Evolutionary conservation across 2,329 filamentous ascomycete genomes (phyloP).

Genomic region (Dryadomyces quercus-mongolicae): DNA sequence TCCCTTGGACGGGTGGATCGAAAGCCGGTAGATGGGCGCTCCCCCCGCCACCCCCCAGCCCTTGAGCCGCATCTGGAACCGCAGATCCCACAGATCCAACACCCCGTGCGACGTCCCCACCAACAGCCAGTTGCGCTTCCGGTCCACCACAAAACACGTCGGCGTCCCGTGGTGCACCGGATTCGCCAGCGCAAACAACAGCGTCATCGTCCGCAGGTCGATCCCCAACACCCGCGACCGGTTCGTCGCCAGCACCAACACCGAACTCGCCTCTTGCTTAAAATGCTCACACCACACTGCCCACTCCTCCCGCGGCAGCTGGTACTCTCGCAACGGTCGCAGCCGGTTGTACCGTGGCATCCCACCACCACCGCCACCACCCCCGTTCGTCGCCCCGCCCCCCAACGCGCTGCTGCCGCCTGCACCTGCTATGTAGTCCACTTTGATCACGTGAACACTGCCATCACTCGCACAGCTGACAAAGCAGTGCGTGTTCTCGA

Average conservation of each 20-base stretch:
- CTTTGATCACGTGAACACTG: constrained; percentile 77
- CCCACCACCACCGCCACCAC: not conserved
- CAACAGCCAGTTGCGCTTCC: constrained; percentile 78
- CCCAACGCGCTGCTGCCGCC: not conserved
- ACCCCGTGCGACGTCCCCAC: constrained; percentile 89
- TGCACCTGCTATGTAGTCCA: constrained; percentile 35
- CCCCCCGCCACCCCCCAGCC: constrained; percentile 80
- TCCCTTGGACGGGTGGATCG: constrained; percentile 65
- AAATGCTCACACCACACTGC: constrained; percentile 91
- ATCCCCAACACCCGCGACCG: constrained; percentile 72
- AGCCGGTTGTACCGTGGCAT: constrained; percentile 62
- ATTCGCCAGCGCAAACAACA: constrained; percentile 71
- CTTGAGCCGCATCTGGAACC: constrained; percentile 81
- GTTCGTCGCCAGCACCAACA: constrained; percentile 77
- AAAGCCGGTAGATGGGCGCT: constrained; percentile 66
- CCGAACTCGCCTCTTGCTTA: constrained; percentile 68
- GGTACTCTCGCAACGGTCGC: constrained; percentile 65
- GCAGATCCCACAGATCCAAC: constrained; percentile 87
- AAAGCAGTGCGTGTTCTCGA: constrained; percentile 90
- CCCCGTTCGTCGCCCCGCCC: not conserved
- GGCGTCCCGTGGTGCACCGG: constrained; percentile 85
- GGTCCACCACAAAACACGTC: constrained; percentile 82
- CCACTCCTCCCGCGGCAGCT: constrained; percentile 60
- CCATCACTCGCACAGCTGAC: constrained; percentile 84
- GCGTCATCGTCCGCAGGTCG: constrained; percentile 75